These are phyloP conservation scores for Conticribra weissflogii DNA, from an alignment of 108 stramenopile species.

Conservation along the genomic window DNA sequence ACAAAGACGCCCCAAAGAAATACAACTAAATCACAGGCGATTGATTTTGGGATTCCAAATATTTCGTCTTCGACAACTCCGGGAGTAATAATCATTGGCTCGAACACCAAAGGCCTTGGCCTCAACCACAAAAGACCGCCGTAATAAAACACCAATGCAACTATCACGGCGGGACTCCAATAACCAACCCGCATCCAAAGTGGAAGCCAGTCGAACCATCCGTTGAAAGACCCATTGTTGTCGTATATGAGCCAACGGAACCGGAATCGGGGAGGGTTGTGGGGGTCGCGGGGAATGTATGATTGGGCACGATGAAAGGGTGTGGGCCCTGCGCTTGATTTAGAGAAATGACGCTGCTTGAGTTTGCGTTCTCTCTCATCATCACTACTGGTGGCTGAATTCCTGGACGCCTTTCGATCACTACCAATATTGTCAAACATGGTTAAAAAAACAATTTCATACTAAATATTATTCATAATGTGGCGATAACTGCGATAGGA, in stretches of 20 bases:
- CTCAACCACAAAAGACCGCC: conserved; percentile 30
- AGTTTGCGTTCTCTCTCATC: too few species aligned
- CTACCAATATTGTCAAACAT: too few species aligned
- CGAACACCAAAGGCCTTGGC: conserved; percentile 38
- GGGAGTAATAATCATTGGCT: conserved; percentile 11
- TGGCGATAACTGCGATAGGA: too few species aligned
- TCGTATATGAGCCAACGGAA: conserved; percentile 49
- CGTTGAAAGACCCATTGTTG: conserved; percentile 60
- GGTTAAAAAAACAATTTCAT: too few species aligned
- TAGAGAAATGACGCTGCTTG: too few species aligned
- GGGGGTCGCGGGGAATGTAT: conserved; percentile 20
- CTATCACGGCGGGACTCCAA: conserved; percentile 53
- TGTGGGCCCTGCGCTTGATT: conserved; percentile 36
- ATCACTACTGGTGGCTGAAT: too few species aligned
- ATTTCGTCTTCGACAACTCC: too few species aligned
- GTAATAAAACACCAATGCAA: conserved; percentile 35
- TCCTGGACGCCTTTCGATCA: too few species aligned
- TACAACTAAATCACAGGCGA: conserved; percentile 22
- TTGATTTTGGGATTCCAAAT: conserved; percentile 39
- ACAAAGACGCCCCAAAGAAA: conserved; percentile 40
- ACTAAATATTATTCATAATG: too few species aligned
- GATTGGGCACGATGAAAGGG: conserved; percentile 37
- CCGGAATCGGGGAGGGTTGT: neutral
- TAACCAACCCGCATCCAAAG: conserved; percentile 64
- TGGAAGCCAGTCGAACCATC: conserved; percentile 83